phyloP scores from a whole-genome alignment of 2,329 filamentous ascomycete species.

The Sphaerulina vaccinii region DNA sequence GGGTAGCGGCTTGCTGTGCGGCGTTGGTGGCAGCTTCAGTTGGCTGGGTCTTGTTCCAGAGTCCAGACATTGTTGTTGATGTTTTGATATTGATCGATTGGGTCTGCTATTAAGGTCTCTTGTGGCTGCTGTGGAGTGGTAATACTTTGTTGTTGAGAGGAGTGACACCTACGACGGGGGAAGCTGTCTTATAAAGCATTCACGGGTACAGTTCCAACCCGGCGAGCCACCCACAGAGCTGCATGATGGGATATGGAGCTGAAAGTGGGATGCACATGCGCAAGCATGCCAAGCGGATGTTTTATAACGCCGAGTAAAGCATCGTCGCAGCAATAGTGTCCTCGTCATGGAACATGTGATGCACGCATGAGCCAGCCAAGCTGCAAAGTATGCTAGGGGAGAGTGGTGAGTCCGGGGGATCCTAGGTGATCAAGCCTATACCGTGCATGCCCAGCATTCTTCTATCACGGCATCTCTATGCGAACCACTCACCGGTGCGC shows the following conservation, averaged over 20 bases:
- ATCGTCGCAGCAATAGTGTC: conserved; percentile 3
- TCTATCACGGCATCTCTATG: conserved; percentile 2
- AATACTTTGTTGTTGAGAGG: background rate
- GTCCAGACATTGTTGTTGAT: conserved; percentile 21
- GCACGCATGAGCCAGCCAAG: conserved; percentile 1
- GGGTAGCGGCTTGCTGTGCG: conserved; percentile 10
- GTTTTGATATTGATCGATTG: background rate
- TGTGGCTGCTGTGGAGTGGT: background rate
- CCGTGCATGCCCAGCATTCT: conserved; percentile 6
- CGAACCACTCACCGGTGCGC: background rate
- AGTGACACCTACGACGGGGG: background rate
- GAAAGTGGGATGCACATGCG: conserved; percentile 10
- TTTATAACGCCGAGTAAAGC: conserved; percentile 18
- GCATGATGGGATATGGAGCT: background rate
- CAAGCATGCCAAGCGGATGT: conserved; percentile 16
- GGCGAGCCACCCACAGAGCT: conserved; percentile 1
- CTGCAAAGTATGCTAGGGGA: background rate
- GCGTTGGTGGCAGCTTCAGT: background rate
- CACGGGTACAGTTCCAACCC: background rate
- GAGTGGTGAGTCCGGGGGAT: conserved; percentile 7
- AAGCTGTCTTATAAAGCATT: conserved; percentile 9
- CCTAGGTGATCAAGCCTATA: conserved; percentile 1
- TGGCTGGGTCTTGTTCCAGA: conserved; percentile 16
- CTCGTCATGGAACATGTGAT: conserved; percentile 14
- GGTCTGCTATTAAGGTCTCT: conserved; percentile 1